Evolutionary conservation across 345 rosid species (phyloP), one percentile per base, ranked within the genome.

Genomic region (Noccaea caerulescens): DNA sequence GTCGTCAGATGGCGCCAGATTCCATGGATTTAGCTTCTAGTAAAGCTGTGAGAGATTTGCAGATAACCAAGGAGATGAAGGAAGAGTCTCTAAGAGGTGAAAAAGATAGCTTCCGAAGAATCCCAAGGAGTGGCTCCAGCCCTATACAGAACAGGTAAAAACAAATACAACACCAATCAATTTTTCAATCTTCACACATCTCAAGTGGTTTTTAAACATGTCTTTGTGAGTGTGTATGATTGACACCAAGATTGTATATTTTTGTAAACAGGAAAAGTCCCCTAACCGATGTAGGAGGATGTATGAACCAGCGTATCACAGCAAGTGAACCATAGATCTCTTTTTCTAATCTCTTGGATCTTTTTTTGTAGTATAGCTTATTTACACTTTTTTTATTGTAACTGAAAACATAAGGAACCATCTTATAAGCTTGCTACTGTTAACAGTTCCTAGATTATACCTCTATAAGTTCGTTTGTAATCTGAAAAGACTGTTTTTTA

Each of bases 131-230:
- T 78, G 77, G 65, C 59, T 69, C 86, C 13, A 92, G 88, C 75
- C 98, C 95, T 36, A 86, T 66, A 41, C 90, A 88, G 82, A 92
- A 92, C 82, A 89, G 79, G 87, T 89, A 82, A 79, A 65, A 37
- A 46, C 71, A 69, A 62, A 38, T 61, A 9, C 33, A 69, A 27
- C 38, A 63, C 25, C 43, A 30, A 13, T 54, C 63, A 76, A 39
- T 10, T 63, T 16, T 42, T 41, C 46, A 58, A 58, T 57, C 54
- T 68, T 38, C 8, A 68, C 25, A 2, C 63, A 68, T 76, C 71
- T 23, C 55, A 61, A 63, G 27, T 32, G 32, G 20, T 41, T 44
- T 10, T 53, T 63, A 7, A 6, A 52, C 50, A 4, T 58, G 36
- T 58, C 55, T 49, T 56, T 10, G 58, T 30, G 32, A 54, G 12